Conservation (phyloP, 352 stramenopile genomes). For the Halophytophthora batemanensis region DNA sequence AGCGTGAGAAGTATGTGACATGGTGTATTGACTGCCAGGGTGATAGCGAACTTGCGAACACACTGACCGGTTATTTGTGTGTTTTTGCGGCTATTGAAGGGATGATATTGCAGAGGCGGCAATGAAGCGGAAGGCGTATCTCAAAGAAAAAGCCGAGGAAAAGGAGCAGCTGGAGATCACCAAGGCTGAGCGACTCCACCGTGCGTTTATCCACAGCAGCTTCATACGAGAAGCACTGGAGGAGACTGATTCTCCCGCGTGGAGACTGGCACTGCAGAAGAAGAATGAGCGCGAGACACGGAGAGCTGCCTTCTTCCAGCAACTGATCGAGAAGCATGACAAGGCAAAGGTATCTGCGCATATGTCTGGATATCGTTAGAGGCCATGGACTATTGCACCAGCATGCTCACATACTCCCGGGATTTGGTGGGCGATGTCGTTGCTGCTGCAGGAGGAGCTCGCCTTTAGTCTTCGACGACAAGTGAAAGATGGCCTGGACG, state of each 20-base stretch:
- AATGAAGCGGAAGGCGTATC: conserved; percentile 24
- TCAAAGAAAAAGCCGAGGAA: conserved; percentile 26
- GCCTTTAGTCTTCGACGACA: conserved; percentile 53
- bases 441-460: conserved; percentile 29
- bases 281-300: conserved; percentile 59
- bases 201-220: conserved; percentile 61
- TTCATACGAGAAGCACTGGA: conserved; percentile 73
- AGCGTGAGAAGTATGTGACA: conserved; percentile 47
- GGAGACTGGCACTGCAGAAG: conserved; percentile 54
- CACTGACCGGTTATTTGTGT: background rate
- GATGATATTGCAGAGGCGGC: conserved; percentile 36
- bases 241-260: conserved; percentile 66
- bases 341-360: conserved; percentile 30
- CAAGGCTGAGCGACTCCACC: conserved; percentile 68
- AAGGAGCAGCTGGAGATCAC: conserved; percentile 45
- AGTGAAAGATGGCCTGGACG: conserved; percentile 46
- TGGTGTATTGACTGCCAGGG: background rate
- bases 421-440: no score
- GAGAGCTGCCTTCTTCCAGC: conserved; percentile 51
- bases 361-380: background rate
- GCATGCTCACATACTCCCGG: no score
- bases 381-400: background rate
- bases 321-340: conserved; percentile 40
- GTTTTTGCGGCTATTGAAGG: conserved; percentile 19
- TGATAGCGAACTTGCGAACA: background rate